Base-by-base conservation (phyloP, 2,329 filamentous ascomycete species). In the Xylariales sp. region DNA sequence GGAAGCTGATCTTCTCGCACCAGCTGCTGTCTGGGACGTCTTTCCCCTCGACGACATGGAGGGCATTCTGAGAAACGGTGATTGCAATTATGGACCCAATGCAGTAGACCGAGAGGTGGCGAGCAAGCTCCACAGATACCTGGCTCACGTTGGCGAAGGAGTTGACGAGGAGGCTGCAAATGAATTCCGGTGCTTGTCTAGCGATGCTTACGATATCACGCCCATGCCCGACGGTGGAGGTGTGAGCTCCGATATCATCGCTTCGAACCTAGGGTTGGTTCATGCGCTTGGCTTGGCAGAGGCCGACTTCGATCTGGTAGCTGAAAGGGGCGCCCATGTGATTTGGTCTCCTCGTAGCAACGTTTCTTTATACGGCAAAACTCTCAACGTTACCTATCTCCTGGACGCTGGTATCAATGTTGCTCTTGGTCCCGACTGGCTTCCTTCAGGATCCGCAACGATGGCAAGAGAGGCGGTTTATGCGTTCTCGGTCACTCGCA, bases 301-400 rank as follows among this genome's bases (percentile, higher is more conserved):
- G 20, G 31, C 28, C 3, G 52, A 57, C 38, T 56, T 49, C 25
- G 51, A 54, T 6, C 43, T 58, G 19, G 51, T 58, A 2, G 54
- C 52, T n/a, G 34, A 38, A 7, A 52, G 59, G 8, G 52, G 54
- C 6, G 54, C 55, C 3, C 51, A 52, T 15, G 45, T 59, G 14
- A 47, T 59, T 40, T 59, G 56, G 56, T 53, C 53, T 1, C 56
- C 56, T 0, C 48, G 56, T 3, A 58, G 55, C 44, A 59, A 59
- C 40, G 46, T 58, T 11, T 51, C 46, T 15, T 46, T 59, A 5
- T 59, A 59, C 40, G 55, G 56, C 22, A 51, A 48, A 38, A 59
- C 56, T 12, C 43, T 59, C 24, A 46, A 59, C 40, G 44, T 53
- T n/a, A 47, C 22, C 7, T 47, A 48, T n/a, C 39, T 59, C 8